Evolutionary conservation across 495 filamentous ascomycete species (phyloP).

Genomic region (Talaromyces nanjingensis): DNA sequence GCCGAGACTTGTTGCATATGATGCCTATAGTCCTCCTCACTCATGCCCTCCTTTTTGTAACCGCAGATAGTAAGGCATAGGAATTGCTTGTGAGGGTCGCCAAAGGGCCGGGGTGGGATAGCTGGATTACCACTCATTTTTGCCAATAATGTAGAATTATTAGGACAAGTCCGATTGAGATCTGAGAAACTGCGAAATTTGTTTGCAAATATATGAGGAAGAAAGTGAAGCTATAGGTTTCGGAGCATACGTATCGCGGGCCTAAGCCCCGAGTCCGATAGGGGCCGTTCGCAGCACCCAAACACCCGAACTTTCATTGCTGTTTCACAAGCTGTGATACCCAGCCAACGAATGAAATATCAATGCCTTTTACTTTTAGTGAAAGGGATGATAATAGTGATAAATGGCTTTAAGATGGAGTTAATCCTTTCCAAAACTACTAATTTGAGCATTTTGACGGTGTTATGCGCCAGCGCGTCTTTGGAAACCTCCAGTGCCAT

Average conservation of each 20-base stretch:
- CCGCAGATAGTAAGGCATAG: slow-evolving; percentile 13
- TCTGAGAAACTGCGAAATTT: neutral
- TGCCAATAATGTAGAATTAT: neutral
- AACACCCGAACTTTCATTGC: neutral
- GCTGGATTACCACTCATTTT: neutral
- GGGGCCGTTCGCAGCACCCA: neutral
- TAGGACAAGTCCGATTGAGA: neutral
- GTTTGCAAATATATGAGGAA: neutral
- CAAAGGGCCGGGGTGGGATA: neutral
- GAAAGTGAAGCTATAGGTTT: neutral
- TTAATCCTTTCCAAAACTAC: no score
- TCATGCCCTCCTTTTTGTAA: no score
- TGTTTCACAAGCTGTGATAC: no score
- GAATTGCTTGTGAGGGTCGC: neutral
- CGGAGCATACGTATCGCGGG: neutral
- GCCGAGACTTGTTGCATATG: no score
- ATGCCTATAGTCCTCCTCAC: no score
- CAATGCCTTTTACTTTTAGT: no score
- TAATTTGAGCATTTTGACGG: no score
- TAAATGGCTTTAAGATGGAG: no score
- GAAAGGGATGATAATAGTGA: no score
- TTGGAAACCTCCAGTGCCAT: no score
- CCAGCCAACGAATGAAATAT: no score
- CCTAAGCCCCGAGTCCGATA: neutral
- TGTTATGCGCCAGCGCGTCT: no score